Percentiles rank a stretch among this genome's conserved stretches.
These are phyloP conservation scores for Dictyostelium intermedium DNA, from an alignment of 78 protist genomes.

Conservation along the genomic window DNA sequence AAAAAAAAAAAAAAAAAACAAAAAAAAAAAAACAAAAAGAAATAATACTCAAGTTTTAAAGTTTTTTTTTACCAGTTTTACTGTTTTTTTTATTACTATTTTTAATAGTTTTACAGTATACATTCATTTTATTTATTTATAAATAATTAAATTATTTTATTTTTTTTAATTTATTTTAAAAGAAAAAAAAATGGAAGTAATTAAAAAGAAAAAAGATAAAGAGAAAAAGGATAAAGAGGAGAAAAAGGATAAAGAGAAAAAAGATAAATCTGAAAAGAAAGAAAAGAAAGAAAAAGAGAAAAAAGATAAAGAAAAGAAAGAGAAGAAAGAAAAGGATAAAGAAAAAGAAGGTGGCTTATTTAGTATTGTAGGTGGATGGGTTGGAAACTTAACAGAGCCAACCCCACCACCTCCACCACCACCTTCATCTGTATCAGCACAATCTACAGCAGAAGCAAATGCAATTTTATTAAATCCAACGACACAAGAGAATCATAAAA, in stretches of 20 bases:
- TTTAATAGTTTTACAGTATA: too few species aligned
- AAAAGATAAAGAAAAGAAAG: background rate
- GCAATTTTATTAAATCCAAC: background rate
- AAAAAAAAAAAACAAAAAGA: too few species aligned
- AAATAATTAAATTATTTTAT: too few species aligned
- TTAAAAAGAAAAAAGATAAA: background rate
- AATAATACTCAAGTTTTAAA: too few species aligned
- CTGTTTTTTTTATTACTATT: too few species aligned
- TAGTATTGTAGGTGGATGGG: background rate
- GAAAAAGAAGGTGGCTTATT: background rate
- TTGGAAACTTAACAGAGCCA: background rate
- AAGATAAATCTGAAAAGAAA: background rate
- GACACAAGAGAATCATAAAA: conserved; percentile 41
- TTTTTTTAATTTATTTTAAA: too few species aligned
- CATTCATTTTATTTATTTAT: too few species aligned
- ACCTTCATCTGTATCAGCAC: background rate
- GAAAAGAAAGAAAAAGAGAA: background rate
- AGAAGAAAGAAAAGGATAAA: background rate
- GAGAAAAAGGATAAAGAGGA: background rate
- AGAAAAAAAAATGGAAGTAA: background rate
- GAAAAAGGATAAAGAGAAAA: conserved; percentile 7
- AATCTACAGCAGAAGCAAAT: background rate
- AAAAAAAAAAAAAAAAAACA: too few species aligned
- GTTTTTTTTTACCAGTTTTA: too few species aligned
- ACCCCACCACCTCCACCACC: background rate